Base-by-base conservation (phyloP, 192 early-diverging fungal species). In the Glomus cerebriforme region DNA sequence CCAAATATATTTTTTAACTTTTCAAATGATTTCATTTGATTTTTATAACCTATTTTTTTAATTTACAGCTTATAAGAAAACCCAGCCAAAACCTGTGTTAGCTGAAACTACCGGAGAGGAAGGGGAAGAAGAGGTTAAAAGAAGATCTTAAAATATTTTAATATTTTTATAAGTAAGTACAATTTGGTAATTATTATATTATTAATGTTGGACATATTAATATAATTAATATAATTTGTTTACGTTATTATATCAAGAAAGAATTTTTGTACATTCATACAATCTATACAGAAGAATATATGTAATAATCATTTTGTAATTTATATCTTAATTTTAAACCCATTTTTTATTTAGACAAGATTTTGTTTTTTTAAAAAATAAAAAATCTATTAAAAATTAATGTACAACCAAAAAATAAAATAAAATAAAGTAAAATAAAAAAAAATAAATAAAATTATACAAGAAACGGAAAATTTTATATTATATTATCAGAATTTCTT, bases 41-140 rank as follows among this genome's bases (percentile, higher is more conserved):
- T 27, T 43, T 19, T 71, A 43, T 59, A 24, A 75, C 12, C 17
- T 72, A 39, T 47, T 8, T 29, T 37, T 22, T n/a, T 43, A 9
- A 15, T 47, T 89, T 8, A 91, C 91, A 27, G 94, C 95, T 0
- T 98, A 98, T 75, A 86, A 92, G 79, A 83, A 85, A 17, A 94
- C 87, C 27, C 94, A 96, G 75, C 93, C 92, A 37, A 90, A 91
- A 54, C 59, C 93, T 2, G 83, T 95, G 8, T 92, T 91, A 79
- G 88, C 89, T 27, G 82, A 92, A 43, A 82, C 69, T 26, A 88
- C 87, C 69, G 92, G 89, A 39, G 90, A 93, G 34, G 87, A 91
- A 39, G 89, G 88, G 43, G 86, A 85, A 24, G 91, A 91, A 58
- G 86, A 84, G 19, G 49, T 54, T 54, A 15, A 17, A 19, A 54